Conservation (phyloP, 2,329 filamentous ascomycete species). For the Sporothrix phasma region DNA sequence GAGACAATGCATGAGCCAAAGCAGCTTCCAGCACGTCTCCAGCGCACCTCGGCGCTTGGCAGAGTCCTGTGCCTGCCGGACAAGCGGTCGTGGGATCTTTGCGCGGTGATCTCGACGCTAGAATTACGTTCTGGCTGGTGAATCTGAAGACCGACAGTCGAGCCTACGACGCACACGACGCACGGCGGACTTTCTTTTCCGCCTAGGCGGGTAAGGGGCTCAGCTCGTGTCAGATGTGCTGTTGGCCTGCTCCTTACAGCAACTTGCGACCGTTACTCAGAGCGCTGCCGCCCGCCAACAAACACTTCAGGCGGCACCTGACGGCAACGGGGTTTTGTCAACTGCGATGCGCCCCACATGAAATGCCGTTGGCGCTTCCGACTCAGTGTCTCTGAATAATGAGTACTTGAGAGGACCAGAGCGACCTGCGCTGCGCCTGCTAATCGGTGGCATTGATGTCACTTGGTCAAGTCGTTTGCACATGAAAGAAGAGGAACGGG, state of each 20-base stretch:
- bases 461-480: neutral
- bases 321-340: neutral
- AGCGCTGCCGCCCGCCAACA: neutral
- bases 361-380: conserved; percentile 1
- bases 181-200: neutral
- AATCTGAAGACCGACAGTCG: too few relatives aligned
- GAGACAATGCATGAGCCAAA: neutral
- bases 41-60: neutral
- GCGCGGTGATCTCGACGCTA: neutral
- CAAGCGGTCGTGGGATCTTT: neutral
- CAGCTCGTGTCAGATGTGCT: neutral
- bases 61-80: neutral
- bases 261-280: too few relatives aligned
- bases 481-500: conserved; percentile 1
- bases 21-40: neutral
- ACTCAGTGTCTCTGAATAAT: conserved; percentile 1
- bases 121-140: neutral
- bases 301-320: neutral
- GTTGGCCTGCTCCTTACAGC: too few relatives aligned
- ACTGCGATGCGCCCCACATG: conserved; percentile 1
- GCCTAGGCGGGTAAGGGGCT: neutral
- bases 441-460: neutral
- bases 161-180: neutral
- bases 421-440: neutral
- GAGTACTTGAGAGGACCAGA: neutral